Evolutionary conservation across 2,329 filamentous ascomycete species (phyloP), one percentile per base, ranked within the genome.

Genomic region (Diplodia seriata): DNA sequence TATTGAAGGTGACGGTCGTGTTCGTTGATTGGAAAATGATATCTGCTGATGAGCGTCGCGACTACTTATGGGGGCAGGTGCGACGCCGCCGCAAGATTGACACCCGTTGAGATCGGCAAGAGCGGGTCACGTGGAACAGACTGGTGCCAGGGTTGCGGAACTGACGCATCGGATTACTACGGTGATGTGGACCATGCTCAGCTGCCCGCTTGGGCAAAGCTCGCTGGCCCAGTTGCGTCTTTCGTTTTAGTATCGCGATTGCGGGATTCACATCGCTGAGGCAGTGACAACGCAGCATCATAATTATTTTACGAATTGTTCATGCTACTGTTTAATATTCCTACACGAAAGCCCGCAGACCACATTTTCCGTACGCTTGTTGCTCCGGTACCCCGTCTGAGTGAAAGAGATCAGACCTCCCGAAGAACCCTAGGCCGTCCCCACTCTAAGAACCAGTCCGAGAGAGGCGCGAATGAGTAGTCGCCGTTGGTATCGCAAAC

Each of bases 401-500:
- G 43, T 63, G 14, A 40, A 51, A 47, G 14, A 26, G 50, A 63
- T 51, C 31, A 51, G 47, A 51, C 43, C 59, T 33, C 59, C 57
- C 43, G 47, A 63, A 51, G 47, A 36, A 18, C 47, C 59, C 47
- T 11, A 38, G 31, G 50, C 31, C 43, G 33, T 63, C 47, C 59
- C 59, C 31, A n/a, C 50, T 23, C 47, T 51, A 51, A 43, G 59
- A 51, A 20, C 47, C 47, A 63, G 59, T 51, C 59, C 26, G n/a
- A 5, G 59, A 63, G 20, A 51, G 20, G 59, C 47, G 47, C 4
- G 11, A 11, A 12, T 9, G 29, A 15, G 23, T 2, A 36, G 59
- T 51, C 29, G 31, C 38, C n/a, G n/a, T 63, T 63, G 59, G 59
- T 63, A 63, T 63, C 59, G 59, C 47, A 63, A 51, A 51, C 18